Base-by-base conservation (phyloP, 257 asterid genomes). In the Solanum paucissectum region DNA sequence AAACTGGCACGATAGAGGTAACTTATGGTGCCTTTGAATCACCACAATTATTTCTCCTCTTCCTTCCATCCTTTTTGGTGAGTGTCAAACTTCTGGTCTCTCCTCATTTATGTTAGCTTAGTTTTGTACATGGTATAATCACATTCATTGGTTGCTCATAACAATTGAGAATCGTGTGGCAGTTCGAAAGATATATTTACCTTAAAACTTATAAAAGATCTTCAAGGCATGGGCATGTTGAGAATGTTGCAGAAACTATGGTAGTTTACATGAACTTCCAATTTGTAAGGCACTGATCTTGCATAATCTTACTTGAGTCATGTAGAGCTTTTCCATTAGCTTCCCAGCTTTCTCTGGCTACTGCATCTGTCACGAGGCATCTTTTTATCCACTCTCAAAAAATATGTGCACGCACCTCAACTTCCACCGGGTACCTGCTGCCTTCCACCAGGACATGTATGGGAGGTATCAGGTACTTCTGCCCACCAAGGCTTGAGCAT, bases 1-100 rank as follows among this genome's bases (percentile, higher is more conserved):
- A 92, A 91, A 97, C 99, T 14, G 99, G 99, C 87, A 89, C 83
- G 87, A 89, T 97, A 90, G 99, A 97, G 98, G 99, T 94, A 88
- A 89, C 83, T 86, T 58, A 40, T 88, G 60, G 32, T 55, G 55
- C 87, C 38, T 5, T 77, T 73, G 36, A 10, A 27, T 25, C 37
- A n/a, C 20, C 69, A 12, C 10, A 40, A 25, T 23, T 83, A 36
- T 36, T 81, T 82, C 69, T 42, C 66, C 20, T 18, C 64, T 44
- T 34, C 49, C 52, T 23, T 38, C 34, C 33, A 23, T 66, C 27
- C 37, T 42, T 69, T 13, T 42, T 46, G 16, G n/a, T 6, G 69
- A 49, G 29, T 49, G 29, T 29, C 44, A 10, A 81, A 18, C 44
- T 49, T 27, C 40, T 46, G 5, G 5, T 29, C 42, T 81, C 68